Evolutionary conservation across 1,284 basidiomycete species (phyloP).

Genomic region (Moesziomyces globuligerus): DNA sequence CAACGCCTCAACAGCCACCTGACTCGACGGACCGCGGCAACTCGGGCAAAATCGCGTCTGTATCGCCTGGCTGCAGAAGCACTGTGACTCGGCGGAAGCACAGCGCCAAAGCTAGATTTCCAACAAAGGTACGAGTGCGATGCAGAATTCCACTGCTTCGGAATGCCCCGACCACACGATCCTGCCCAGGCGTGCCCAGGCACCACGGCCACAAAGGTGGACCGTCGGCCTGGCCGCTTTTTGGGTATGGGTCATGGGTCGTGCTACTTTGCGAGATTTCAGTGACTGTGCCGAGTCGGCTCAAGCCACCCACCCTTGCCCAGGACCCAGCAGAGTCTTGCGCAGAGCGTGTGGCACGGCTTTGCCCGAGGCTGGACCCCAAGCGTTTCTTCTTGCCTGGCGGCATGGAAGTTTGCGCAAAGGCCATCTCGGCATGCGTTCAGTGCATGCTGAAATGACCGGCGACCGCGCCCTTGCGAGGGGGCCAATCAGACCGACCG

Average conservation of each 20-base stretch:
- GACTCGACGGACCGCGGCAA: neutral
- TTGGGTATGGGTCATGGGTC: too few relatives aligned
- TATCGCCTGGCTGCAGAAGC: neutral
- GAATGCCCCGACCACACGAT: neutral
- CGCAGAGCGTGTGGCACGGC: too few relatives aligned
- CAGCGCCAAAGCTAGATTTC: too few relatives aligned
- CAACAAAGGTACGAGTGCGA: neutral
- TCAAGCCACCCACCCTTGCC: too few relatives aligned
- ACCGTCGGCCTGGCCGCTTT: too few relatives aligned
- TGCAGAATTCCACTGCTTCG: neutral
- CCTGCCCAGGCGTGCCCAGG: neutral
- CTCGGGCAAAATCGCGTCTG: neutral
- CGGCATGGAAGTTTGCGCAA: neutral
- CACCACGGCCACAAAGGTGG: too few relatives aligned
- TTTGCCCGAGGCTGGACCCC: too few relatives aligned
- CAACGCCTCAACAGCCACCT: neutral
- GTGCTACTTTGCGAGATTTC: too few relatives aligned
- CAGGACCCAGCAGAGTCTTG: too few relatives aligned
- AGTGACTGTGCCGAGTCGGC: too few relatives aligned
- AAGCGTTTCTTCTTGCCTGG: too few relatives aligned
- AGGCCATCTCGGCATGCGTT: neutral
- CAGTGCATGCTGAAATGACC: neutral
- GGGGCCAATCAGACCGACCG: neutral
- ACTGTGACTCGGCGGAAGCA: neutral
- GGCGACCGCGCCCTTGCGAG: neutral